These are phyloP conservation scores for Vigna trinervia DNA, from an alignment of 306 rosid species.

Conservation along the genomic window DNA sequence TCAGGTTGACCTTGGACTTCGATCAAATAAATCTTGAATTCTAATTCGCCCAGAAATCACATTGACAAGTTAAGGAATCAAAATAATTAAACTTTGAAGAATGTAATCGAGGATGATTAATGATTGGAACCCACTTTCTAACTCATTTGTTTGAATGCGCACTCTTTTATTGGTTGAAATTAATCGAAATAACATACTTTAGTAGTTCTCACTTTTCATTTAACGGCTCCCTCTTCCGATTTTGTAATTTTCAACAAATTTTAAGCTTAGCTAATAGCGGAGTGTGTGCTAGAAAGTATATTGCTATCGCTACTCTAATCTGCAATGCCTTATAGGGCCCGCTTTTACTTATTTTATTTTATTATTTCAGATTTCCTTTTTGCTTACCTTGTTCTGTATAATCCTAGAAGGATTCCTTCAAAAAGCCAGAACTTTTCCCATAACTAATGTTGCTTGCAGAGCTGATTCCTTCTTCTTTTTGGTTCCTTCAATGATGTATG, in stretches of 20 bases:
- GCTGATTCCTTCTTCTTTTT: neutral
- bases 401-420: neutral
- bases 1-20: neutral
- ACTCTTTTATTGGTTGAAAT: too few relatives aligned
- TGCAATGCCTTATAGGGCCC: conserved; percentile 3
- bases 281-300: too few relatives aligned
- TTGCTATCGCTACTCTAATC: neutral
- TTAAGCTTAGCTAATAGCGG: too few relatives aligned
- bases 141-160: neutral
- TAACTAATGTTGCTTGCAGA: conserved; percentile 27
- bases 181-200: too few relatives aligned
- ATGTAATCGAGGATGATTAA: conserved; percentile 12
- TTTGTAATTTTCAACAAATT: too few relatives aligned
- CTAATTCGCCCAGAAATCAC: neutral
- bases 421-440: conserved; percentile 21
- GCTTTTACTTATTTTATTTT: conserved; percentile 6
- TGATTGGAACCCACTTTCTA: neutral
- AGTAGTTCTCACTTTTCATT: too few relatives aligned
- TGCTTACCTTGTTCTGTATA: neutral
- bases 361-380: conserved; percentile 1
- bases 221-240: too few relatives aligned
- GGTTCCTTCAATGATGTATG: conserved; percentile 27
- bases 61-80: conserved; percentile 2
- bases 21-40: neutral
- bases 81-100: neutral